These are phyloP conservation scores for Pythium rhizo-oryzae DNA, from an alignment of 352 stramenopile species.

Conservation along the genomic window DNA sequence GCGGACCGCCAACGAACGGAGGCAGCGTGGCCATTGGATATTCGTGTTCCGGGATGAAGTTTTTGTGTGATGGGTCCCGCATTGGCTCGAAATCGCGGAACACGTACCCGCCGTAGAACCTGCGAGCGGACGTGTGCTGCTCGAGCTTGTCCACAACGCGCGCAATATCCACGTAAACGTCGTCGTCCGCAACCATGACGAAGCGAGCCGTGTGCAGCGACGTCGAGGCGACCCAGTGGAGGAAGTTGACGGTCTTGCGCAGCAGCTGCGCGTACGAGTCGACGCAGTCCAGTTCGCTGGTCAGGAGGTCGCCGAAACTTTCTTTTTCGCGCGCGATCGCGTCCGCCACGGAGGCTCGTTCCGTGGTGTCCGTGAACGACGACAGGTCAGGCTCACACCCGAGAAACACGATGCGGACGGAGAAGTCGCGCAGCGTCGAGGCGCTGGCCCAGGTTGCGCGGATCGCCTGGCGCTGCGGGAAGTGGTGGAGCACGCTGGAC, in stretches of 20 bases:
- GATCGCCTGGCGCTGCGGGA: slow-evolving; percentile 29
- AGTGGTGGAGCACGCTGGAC: slow-evolving; percentile 35
- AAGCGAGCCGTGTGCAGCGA: background rate
- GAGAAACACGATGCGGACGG: slow-evolving; percentile 41
- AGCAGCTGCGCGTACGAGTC: slow-evolving; percentile 54
- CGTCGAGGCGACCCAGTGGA: slow-evolving; percentile 7
- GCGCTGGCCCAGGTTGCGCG: slow-evolving; percentile 38
- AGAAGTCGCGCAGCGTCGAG: background rate
- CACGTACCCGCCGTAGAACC: slow-evolving; percentile 39
- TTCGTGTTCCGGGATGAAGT: slow-evolving; percentile 23
- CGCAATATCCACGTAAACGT: slow-evolving; percentile 36
- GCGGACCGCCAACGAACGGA: slow-evolving; percentile 34
- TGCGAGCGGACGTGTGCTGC: background rate
- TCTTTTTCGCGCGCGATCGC: slow-evolving; percentile 35
- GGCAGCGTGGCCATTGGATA: slow-evolving; percentile 33
- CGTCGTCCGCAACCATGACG: slow-evolving; percentile 63
- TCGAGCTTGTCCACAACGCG: slow-evolving; percentile 4
- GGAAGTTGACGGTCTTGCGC: slow-evolving; percentile 60
- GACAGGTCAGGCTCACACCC: slow-evolving; percentile 33
- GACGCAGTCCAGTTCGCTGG: slow-evolving; percentile 42
- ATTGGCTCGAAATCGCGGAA: slow-evolving; percentile 12
- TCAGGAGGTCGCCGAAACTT: slow-evolving; percentile 51
- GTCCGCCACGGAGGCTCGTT: background rate
- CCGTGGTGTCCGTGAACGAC: background rate
- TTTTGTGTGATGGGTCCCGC: slow-evolving; percentile 17